Evolutionary conservation across 768 basidiomycete species (phyloP).

Genomic region (Piloderma croceum): DNA sequence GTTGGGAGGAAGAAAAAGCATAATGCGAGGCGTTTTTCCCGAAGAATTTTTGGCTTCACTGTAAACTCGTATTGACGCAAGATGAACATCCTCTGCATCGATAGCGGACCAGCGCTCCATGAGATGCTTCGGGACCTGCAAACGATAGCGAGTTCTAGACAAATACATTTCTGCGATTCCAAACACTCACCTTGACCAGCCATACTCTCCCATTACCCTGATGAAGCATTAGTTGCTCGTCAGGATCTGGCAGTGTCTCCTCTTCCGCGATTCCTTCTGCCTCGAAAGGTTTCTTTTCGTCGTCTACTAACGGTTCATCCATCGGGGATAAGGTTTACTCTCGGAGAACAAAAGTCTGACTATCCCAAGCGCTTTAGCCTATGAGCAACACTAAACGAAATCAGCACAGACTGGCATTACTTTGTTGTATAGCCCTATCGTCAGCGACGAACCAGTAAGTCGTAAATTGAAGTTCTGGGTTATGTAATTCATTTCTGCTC

Average conservation of each 20-base stretch:
- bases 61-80: slow-evolving; percentile 85
- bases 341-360: no score
- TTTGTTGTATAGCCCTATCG: no score
- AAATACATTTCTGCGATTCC: not conserved
- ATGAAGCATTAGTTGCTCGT: slow-evolving; percentile 77
- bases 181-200: slow-evolving; percentile 72
- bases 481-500: no score
- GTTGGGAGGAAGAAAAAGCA: slow-evolving; percentile 62
- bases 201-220: slow-evolving; percentile 72
- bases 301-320: slow-evolving; percentile 37
- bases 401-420: no score
- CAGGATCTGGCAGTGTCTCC: slow-evolving; percentile 68
- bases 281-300: slow-evolving; percentile 73
- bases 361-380: no score
- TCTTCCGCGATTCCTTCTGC: slow-evolving; percentile 49
- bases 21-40: slow-evolving; percentile 51
- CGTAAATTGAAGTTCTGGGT: no score
- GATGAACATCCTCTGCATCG: slow-evolving; percentile 66
- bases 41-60: slow-evolving; percentile 36
- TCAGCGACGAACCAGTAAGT: no score
- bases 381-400: no score
- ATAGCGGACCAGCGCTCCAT: slow-evolving; percentile 83
- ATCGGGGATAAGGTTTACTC: no score
- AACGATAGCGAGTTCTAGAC: not conserved
- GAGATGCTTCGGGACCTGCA: slow-evolving; percentile 78